Conservation (phyloP, 1,284 basidiomycete genomes). For the Boletellus dicymbophilus region DNA sequence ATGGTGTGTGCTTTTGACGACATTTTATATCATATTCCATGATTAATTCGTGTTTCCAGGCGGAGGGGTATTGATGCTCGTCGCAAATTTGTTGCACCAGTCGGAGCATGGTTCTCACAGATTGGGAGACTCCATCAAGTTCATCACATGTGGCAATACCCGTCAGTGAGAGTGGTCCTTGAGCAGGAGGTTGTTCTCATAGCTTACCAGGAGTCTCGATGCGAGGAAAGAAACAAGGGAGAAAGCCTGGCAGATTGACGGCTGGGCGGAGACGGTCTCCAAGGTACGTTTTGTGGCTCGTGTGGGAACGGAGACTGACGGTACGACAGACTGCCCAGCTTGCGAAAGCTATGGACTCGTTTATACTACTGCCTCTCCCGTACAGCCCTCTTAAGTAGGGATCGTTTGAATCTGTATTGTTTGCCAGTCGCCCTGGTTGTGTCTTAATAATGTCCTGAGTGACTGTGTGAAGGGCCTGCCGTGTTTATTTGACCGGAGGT, state of each 20-base stretch:
- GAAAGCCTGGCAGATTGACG: constrained; percentile 89
- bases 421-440: too few relatives aligned
- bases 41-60: constrained; percentile 44
- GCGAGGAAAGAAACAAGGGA: constrained; percentile 81
- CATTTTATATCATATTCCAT: background rate
- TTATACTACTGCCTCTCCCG: constrained; percentile 70
- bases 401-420: background rate
- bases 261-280: constrained; percentile 92
- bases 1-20: constrained; percentile 61
- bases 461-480: too few relatives aligned
- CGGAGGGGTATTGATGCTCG: constrained; percentile 88
- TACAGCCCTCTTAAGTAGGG: constrained; percentile 79
- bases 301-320: constrained; percentile 2
- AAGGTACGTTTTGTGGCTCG: constrained; percentile 54
- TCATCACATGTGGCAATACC: constrained; percentile 94
- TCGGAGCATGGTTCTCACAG: constrained; percentile 95
- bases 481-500: too few relatives aligned
- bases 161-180: constrained; percentile 49
- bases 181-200: constrained; percentile 14
- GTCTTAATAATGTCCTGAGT: background rate
- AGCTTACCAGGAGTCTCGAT: constrained; percentile 63
- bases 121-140: constrained; percentile 89
- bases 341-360: constrained; percentile 77
- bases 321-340: constrained; percentile 72
- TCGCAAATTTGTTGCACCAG: constrained; percentile 79